Evolutionary conservation across 2,329 filamentous ascomycete genomes (phyloP), one percentile per base, ranked within the genome.

Genomic region (Sclerotinia spermophila): DNA sequence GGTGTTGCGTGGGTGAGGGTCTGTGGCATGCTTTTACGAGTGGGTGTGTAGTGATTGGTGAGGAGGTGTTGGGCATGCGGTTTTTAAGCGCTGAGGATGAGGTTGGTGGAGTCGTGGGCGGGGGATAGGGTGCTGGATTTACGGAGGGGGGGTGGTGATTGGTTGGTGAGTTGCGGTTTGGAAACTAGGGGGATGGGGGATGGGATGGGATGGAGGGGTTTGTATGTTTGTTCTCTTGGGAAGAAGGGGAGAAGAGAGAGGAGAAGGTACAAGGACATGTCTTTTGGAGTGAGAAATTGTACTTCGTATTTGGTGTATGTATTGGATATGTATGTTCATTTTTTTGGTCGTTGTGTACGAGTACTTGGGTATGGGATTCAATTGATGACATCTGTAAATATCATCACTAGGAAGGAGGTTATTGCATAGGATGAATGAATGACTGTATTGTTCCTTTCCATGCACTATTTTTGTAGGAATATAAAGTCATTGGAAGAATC

Each of bases 31-130:
- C 45, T 56, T 56, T 65, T 56, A 24, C 38, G 48, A 53, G 40
- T 69, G 35, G 17, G 17, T 33, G 56, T 21, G 13, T n/a, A n/a
- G 11, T 56, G 21, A 55, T 69, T 69, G 67, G 67, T 38, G 40
- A 2, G 3, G 10, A n/a, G 13, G 33, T 3, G n/a, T 55, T 27
- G 48, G n/a, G 24, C 40, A 21, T 42, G 24, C 15, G 62, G 24
- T 42, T 38, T 40, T 30, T 69, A 69, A 69, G 67, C 67, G 67
- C 67, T 42, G 44, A 69, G 56, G 56, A 60, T 30, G 17, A 27
- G 30, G 30, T 11, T 5, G 38, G 45, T 69, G 59, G 59, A 58
- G 21, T 48, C 35, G 27, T 64, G 48, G 60, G 42, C 60, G 60
- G 60, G 42, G 60, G 42, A 64, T 17, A 55, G 35, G 67, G 53